A percentile compares a stretch with the other conserved stretches of the same genome.
These are phyloP conservation scores for Gynostemma pentaphyllum DNA, from an alignment of 306 rosid genomes.

Conservation along the genomic window DNA sequence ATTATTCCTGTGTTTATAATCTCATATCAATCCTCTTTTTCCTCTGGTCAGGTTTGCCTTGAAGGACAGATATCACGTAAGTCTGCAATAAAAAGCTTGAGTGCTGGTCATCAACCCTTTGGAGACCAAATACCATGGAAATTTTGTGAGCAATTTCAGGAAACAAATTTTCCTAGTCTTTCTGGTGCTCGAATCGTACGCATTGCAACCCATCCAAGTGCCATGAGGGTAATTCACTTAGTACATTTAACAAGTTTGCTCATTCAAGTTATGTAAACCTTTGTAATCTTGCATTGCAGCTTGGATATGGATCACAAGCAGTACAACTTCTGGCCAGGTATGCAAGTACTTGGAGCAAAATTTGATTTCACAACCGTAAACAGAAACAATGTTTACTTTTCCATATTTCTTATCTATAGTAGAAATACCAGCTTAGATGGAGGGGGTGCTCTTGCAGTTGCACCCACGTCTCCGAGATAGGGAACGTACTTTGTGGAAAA, in stretches of 20 bases:
- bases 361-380: not conserved
- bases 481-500: too few species aligned
- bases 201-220: constrained; percentile 94
- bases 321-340: constrained; percentile 89
- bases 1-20: not conserved
- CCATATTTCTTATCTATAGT: too few species aligned
- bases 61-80: constrained; percentile 86
- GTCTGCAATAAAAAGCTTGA: constrained; percentile 66
- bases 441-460: too few species aligned
- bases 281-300: constrained; percentile 30
- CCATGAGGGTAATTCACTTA: constrained; percentile 55
- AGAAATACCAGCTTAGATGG: too few species aligned
- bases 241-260: constrained; percentile 6
- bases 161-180: constrained; percentile 69
- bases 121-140: constrained; percentile 99
- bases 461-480: too few species aligned
- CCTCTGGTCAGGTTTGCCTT: constrained; percentile 41
- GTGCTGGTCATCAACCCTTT: constrained; percentile 68
- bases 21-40: not conserved
- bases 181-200: constrained; percentile 98
- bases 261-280: constrained; percentile 12
- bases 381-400: too few species aligned
- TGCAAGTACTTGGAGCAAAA: constrained; percentile 18
- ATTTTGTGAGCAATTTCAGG: constrained; percentile 87
- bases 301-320: constrained; percentile 97